Evolutionary conservation across 2,329 filamentous ascomycete species (phyloP), one percentile per base, ranked within the genome.

Genomic region (Calonectria leucothoes): DNA sequence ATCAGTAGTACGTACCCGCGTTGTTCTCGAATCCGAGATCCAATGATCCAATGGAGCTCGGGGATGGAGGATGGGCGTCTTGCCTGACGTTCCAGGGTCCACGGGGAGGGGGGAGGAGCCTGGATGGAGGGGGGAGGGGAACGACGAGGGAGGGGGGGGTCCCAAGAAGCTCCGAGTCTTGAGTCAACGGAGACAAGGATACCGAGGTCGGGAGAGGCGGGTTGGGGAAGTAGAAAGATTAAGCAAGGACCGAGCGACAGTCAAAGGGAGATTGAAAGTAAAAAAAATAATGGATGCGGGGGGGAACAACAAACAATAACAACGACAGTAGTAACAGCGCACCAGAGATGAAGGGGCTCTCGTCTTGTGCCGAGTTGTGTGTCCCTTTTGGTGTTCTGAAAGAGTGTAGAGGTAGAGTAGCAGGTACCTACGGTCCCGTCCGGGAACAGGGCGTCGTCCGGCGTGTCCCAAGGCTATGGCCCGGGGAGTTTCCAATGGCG

Each of bases 21-120:
- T 64, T 72, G 65, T 72, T 72, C 70, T 72, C 65, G 65, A 72
- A 72, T 72, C 70, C 70, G n/a, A 72, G 57, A 68, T 68, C 70
- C 70, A 72, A 68, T 68, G 48, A 68, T 72, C 70, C 70, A 72
- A 72, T 64, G 23, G 48, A 68, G 57, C 70, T 68, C 57, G 57
- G 57, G 64, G 70, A 65, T 63, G 65, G 70, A 63, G 65, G 55
- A 63, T 72, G 55, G 70, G 68, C 65, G 70, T 57, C 57, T 72
- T 72, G 70, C 65, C 70, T 72, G 65, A 72, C 70, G 65, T 72
- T 48, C 70, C 33, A 72, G 70, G 70, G 70, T 72, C 70, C 70
- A 67, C 64, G 70, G 51, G 45, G 42, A 39, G 63, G 61, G 68
- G 64, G 63, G 55, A 29, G 39, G 52, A 63, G 63, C 63, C 63